These are phyloP conservation scores for Ceratobasidium sp. DNA, from an alignment of 1,284 basidiomycete genomes.

Conservation along the genomic window DNA sequence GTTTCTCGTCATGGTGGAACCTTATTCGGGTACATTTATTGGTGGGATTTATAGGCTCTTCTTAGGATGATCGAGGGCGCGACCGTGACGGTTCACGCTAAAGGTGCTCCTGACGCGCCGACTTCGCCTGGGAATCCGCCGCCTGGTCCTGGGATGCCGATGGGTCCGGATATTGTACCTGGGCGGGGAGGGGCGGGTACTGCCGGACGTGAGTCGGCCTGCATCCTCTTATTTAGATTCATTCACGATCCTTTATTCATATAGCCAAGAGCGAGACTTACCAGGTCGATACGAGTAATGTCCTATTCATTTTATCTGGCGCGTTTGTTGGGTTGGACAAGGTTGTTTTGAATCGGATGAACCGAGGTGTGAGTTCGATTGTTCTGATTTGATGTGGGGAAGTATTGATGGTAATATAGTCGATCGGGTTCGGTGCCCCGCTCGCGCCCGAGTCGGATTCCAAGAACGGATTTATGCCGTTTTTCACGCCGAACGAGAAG, in stretches of 20 bases:
- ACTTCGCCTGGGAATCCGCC: constrained; percentile 27
- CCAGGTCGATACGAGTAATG: constrained; percentile 87
- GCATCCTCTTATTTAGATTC: background rate
- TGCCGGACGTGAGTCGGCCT: constrained; percentile 37
- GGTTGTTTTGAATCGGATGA: constrained; percentile 80
- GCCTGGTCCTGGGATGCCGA: constrained; percentile 52
- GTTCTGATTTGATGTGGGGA: background rate
- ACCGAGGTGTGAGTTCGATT: constrained; percentile 77
- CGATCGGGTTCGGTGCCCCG: constrained; percentile 87
- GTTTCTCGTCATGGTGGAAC: constrained; percentile 34
- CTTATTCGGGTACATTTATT: no score
- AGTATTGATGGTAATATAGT: constrained; percentile 62
- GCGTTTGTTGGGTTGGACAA: constrained; percentile 94
- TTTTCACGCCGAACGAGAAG: constrained; percentile 76
- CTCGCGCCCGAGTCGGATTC: constrained; percentile 58
- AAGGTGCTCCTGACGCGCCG: constrained; percentile 62
- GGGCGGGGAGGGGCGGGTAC: constrained; percentile 56
- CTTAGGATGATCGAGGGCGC: constrained; percentile 95
- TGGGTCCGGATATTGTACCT: constrained; percentile 52
- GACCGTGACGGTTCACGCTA: constrained; percentile 78
- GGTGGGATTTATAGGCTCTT: constrained; percentile 61
- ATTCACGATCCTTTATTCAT: background rate
- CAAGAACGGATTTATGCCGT: constrained; percentile 63
- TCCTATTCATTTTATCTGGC: constrained; percentile 91
- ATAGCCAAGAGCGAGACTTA: constrained; percentile 66